phyloP scores from a whole-genome alignment of 169 alveolate genomes.

The Cryptosporidium parvum region DNA sequence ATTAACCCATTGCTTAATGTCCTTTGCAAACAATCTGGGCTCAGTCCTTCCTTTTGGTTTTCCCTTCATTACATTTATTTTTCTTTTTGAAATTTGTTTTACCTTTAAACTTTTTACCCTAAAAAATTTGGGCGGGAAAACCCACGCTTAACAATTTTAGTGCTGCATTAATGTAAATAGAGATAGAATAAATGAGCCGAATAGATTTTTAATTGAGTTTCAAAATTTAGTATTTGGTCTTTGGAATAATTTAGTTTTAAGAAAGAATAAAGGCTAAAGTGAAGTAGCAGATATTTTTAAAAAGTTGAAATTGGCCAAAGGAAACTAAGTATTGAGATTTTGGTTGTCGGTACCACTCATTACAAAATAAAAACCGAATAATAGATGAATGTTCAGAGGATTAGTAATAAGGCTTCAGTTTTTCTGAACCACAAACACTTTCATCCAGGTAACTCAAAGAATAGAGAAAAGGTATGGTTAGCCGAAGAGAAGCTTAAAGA shows the following conservation, averaged over 20 bases:
- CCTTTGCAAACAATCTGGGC: conserved; percentile 45
- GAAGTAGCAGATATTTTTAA: not conserved
- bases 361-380: not conserved
- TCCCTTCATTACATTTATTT: conserved; percentile 9
- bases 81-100: not conserved
- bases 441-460: conserved; percentile 90
- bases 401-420: conserved; percentile 92
- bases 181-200: not conserved
- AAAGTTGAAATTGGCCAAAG: not conserved
- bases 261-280: not conserved
- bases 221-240: too few relatives aligned
- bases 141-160: not conserved
- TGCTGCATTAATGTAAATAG: not conserved
- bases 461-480: conserved; percentile 95
- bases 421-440: conserved; percentile 92
- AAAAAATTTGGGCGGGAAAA: conserved; percentile 1
- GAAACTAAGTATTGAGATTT: not conserved
- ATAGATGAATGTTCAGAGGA: conserved; percentile 78
- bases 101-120: not conserved
- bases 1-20: conserved; percentile 67
- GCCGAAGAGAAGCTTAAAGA: conserved; percentile 95
- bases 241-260: not conserved
- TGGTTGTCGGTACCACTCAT: not conserved
- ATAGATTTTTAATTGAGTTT: too few relatives aligned
- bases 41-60: conserved; percentile 11